phyloP scores from a whole-genome alignment of 2,329 filamentous ascomycete species.

The Colletotrichum euphorbiae region DNA sequence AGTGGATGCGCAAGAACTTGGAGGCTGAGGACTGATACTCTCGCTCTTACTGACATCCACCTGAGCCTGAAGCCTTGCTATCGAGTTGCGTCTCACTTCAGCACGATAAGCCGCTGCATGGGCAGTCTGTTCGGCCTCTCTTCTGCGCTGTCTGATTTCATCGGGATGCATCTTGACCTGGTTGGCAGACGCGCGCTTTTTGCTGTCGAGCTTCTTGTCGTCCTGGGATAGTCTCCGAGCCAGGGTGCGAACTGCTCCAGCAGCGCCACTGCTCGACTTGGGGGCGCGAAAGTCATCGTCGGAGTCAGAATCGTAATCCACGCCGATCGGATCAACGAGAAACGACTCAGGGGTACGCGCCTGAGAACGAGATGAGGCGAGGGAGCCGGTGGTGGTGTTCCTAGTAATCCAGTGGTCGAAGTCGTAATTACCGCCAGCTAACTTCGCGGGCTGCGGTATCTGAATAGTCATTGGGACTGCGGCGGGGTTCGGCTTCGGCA shows the following conservation, averaged over 20 bases:
- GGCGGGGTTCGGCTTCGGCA: not conserved
- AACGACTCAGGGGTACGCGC: conserved; percentile 22
- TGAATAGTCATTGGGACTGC: conserved; percentile 8
- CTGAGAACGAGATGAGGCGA: conserved; percentile 23
- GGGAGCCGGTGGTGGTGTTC: conserved; percentile 13
- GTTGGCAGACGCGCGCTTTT: conserved; percentile 9
- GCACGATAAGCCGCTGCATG: conserved; percentile 17
- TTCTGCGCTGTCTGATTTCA: not conserved
- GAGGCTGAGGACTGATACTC: conserved; percentile 25
- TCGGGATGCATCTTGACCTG: conserved; percentile 1
- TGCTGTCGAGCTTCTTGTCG: conserved; percentile 46
- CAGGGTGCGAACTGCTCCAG: conserved; percentile 61
- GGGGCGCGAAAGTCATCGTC: conserved; percentile 39
- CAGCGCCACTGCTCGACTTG: conserved; percentile 51
- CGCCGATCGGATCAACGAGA: conserved; percentile 20
- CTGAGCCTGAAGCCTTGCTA: conserved; percentile 24
- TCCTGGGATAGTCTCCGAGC: conserved; percentile 60
- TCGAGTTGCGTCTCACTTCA: conserved; percentile 21
- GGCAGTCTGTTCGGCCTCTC: not conserved
- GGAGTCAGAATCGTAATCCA: conserved; percentile 31
- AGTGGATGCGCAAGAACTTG: conserved; percentile 11
- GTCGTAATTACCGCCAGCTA: conserved; percentile 26
- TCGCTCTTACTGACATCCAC: conserved; percentile 28
- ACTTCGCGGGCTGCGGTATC: conserved; percentile 22
- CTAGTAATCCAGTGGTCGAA: conserved; percentile 17